Percentiles rank a stretch among this genome's conserved stretches.
phyloP scores from a whole-genome alignment of 2,329 filamentous ascomycete species.

The Leptoxyphium fumago region DNA sequence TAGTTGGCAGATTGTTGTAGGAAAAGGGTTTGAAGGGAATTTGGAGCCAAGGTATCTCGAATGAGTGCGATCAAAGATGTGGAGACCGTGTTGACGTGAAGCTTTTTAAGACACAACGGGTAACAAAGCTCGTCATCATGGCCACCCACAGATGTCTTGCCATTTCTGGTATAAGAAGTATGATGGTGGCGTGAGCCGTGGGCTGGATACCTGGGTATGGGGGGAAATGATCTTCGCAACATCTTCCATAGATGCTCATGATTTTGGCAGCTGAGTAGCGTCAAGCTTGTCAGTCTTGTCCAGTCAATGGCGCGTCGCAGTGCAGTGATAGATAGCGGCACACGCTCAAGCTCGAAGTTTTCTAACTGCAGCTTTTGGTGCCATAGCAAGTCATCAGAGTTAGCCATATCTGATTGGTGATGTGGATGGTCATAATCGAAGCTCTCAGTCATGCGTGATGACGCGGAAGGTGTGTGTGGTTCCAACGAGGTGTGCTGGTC shows the following conservation, averaged over 20 bases:
- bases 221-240: slow-evolving; percentile 41
- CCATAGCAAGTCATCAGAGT: slow-evolving; percentile 23
- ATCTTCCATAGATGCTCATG: slow-evolving; percentile 64
- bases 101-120: slow-evolving; percentile 54
- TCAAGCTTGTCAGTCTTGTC: slow-evolving; percentile 55
- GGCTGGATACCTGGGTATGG: slow-evolving; percentile 20
- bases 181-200: slow-evolving; percentile 21
- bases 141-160: slow-evolving; percentile 4
- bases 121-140: slow-evolving; percentile 25
- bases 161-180: slow-evolving; percentile 16
- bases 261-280: slow-evolving; percentile 57
- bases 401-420: background rate
- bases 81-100: slow-evolving; percentile 62
- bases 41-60: slow-evolving; percentile 62
- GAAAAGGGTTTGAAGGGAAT: slow-evolving; percentile 66
- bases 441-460: no score
- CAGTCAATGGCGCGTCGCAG: slow-evolving; percentile 60
- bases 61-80: slow-evolving; percentile 56
- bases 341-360: slow-evolving; percentile 58
- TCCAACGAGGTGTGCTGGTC: background rate
- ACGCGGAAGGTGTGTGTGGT: background rate
- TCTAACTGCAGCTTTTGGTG: slow-evolving; percentile 52
- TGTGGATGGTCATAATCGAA: background rate
- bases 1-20: slow-evolving; percentile 50
- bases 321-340: slow-evolving; percentile 58